Evolutionary conservation across 495 filamentous ascomycete species (phyloP).

Genomic region (Penicillium paxilli): DNA sequence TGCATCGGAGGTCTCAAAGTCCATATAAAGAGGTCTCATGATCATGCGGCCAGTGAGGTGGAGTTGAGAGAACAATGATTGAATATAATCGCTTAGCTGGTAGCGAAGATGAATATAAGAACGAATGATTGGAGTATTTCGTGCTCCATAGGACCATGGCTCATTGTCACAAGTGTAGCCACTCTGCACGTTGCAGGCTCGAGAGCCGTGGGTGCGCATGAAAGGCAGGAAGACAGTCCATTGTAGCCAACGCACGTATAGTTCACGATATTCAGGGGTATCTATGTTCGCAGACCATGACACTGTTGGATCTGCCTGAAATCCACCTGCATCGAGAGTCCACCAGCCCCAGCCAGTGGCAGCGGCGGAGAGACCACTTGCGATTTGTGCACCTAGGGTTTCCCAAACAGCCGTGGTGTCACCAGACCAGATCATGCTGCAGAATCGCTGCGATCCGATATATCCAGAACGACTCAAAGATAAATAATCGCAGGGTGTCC

Average conservation of each 20-base stretch:
- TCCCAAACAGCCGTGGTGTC: conserved; percentile 34
- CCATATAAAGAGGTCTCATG: conserved; percentile 33
- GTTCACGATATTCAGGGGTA: conserved; percentile 26
- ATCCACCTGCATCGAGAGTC: conserved; percentile 34
- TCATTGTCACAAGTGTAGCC: conserved; percentile 33
- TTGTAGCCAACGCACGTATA: conserved; percentile 32
- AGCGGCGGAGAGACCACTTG: conserved; percentile 27
- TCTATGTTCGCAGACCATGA: conserved; percentile 29
- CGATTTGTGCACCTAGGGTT: conserved; percentile 25
- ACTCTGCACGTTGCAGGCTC: conserved; percentile 19
- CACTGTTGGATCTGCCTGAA: conserved; percentile 30
- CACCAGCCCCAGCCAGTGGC: conserved; percentile 33
- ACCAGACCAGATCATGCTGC: conserved; percentile 34
- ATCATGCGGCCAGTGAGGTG: conserved; percentile 26
- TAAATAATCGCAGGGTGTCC: conserved; percentile 22
- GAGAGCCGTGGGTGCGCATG: conserved; percentile 31
- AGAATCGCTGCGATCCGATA: conserved; percentile 32
- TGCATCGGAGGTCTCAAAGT: conserved; percentile 23
- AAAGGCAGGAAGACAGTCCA: conserved; percentile 33
- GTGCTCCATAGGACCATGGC: conserved; percentile 31
- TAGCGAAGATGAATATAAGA: conserved; percentile 32
- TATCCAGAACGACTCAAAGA: conserved; percentile 31
- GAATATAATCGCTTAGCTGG: conserved; percentile 20
- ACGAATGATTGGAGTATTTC: conserved; percentile 23
- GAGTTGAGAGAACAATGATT: conserved; percentile 18